Base-by-base conservation (phyloP, 169 alveolate genomes). In the Plasmodium ovale region DNA sequence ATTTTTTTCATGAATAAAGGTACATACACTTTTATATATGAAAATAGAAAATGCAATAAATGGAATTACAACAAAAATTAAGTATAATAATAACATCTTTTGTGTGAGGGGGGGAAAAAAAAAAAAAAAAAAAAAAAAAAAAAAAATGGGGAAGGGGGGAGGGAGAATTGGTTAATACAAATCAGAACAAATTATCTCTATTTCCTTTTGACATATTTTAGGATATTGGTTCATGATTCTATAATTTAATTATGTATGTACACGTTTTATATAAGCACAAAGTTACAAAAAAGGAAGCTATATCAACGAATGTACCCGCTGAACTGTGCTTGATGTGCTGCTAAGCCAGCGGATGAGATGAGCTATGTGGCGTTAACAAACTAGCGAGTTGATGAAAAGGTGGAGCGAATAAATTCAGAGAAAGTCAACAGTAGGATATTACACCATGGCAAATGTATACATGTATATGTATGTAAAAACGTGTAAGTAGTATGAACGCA, bases 11-110 rank as follows among this genome's bases (percentile, higher is more conserved):
- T 65, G 68, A 49, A 79, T 64, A 67, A 65, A 51, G 29, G 60
- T 51, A 3, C 56, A 65, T n/a, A 79, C 89, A 54, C 62, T 62
- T 64, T 65, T 79, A 67, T 79, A 79, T 62, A 79, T 51, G 39
- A 64, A 64, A 79, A 19, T 64, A 67, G 89, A 64, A 62, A 79
- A 79, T 64, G 42, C 56, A 23, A 79, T 16, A 68, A 79, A 79
- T 49, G 89, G 89, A 39, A 79, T 64, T 29, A 79, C 62, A 39
- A 79, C 89, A 79, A 79, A 79, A 31, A 65, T 51, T 42, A 79
- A 25, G 39, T 79, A 79, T 53, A 79, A 67, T 12, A 79, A 64
- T 64, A 79, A 19, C 89, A 79, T 79, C 39, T 62, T 79, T 72
- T 69, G 27, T 35, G 6, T 31, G 53, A 69, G 53, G 54, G 42